phyloP scores from a whole-genome alignment of 176 grass and related monocot genomes.

The Guadua angustifolia region DNA sequence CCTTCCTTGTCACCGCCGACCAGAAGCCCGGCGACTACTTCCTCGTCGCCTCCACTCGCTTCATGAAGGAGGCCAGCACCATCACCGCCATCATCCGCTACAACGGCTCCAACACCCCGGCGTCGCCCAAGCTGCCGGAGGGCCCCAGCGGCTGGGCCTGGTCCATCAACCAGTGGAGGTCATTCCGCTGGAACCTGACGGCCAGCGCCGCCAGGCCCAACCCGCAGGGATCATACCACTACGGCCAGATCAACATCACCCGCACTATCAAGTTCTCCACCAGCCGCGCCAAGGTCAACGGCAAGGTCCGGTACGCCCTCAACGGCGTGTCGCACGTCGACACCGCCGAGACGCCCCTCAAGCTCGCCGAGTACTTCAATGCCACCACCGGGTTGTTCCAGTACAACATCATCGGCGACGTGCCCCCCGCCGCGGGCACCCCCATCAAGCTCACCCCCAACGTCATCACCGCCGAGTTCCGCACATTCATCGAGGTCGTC shows the following conservation, averaged over 20 bases:
- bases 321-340: conserved; percentile 88
- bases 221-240: conserved; percentile 97
- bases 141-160: conserved; percentile 74
- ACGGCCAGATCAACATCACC: conserved; percentile 91
- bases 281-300: conserved; percentile 45
- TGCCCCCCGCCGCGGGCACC: conserved; percentile 33
- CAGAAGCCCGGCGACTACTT: conserved; percentile 73
- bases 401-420: conserved; percentile 79
- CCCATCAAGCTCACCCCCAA: conserved; percentile 58
- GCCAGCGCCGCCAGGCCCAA: conserved; percentile 93
- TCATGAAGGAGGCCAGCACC: conserved; percentile 61
- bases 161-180: conserved; percentile 91
- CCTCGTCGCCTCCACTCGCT: conserved; percentile 71
- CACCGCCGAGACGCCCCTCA: conserved; percentile 64
- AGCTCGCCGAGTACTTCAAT: conserved; percentile 96
- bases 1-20: conserved; percentile 75
- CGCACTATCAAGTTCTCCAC: conserved; percentile 82
- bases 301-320: conserved; percentile 69
- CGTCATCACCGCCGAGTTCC: conserved; percentile 65
- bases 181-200: conserved; percentile 95
- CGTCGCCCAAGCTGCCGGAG: conserved; percentile 61
- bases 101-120: conserved; percentile 62
- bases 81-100: conserved; percentile 63
- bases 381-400: conserved; percentile 64
- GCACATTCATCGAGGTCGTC: conserved; percentile 82